Evolutionary conservation across 768 basidiomycete species (phyloP), one percentile per base, ranked within the genome.

Genomic region (Boletus reticuloceps): DNA sequence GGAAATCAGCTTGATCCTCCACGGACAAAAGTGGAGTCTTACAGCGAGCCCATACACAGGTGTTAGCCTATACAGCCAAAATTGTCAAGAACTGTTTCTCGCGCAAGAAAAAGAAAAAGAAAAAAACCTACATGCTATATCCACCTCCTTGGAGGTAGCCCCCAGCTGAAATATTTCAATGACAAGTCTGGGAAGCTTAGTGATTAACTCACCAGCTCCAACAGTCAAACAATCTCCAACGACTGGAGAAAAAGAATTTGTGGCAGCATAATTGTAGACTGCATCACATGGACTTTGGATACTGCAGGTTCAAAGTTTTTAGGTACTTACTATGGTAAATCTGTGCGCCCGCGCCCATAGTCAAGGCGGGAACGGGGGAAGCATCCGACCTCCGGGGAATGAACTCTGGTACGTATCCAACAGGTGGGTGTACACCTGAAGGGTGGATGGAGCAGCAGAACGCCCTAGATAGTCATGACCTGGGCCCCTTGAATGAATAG

Each of bases 131-230:
- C 43, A 69, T 58, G 44, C 77, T 71, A 50, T 80, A 77, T 6
- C 82, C 81, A 6, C 78, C 81, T 29, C 82, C 82, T 51, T 74
- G 71, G 3, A 79, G 48, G 71, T 73, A 83, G 10, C 82, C 81
- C 27, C 79, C 81, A 13, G 76, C 79, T 67, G 9, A 13, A 9
- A 17, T 10, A n/a, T 5, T 14, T 16, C 6, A 39, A 14, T 4
- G 6, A n/a, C 38, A 16, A 17, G 17, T n/a, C 5, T 17, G 5
- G 36, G 16, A 29, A 38, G 10, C 6, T 2, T 2, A 22, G 13
- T 22, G n/a, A 27, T 31, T 3, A 34, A 42, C 58, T 40, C 16
- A 52, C 63, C 54, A 25, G 47, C 63, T 36, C 65, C 65, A 11
- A 67, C 58, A 6, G 65, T 67, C 13, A 56, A 42, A 51, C 65